A percentile compares a stretch with the other conserved stretches of the same genome.
phyloP scores from a whole-genome alignment of 768 basidiomycete genomes.

The Coprinellus micaceus region DNA sequence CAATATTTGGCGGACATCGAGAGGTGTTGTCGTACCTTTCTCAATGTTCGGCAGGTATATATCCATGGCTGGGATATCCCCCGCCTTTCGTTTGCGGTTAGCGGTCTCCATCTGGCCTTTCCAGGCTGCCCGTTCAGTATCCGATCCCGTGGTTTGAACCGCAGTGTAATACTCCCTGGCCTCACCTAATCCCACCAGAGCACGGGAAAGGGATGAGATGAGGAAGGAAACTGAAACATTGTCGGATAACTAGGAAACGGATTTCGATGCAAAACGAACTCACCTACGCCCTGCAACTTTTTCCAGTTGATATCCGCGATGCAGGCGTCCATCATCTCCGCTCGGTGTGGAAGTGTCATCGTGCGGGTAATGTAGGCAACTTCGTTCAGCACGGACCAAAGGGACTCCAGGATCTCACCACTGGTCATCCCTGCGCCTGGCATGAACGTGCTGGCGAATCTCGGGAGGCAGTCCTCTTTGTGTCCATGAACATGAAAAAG shows the following conservation, averaged over 20 bases:
- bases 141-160: background rate
- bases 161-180: background rate
- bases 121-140: background rate
- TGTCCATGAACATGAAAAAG: constrained; percentile 25
- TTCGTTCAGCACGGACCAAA: constrained; percentile 16
- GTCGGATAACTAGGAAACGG: background rate
- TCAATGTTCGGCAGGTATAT: background rate
- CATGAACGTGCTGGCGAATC: constrained; percentile 16
- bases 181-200: background rate
- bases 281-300: constrained; percentile 19
- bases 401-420: constrained; percentile 17
- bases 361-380: constrained; percentile 3
- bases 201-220: background rate
- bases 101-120: background rate
- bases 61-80: no score
- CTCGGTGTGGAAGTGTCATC: constrained; percentile 10
- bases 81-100: no score
- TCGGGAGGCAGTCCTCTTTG: constrained; percentile 17
- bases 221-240: background rate
- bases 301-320: constrained; percentile 22
- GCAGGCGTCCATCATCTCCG: constrained; percentile 21
- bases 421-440: constrained; percentile 1
- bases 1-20: background rate
- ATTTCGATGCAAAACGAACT: background rate
- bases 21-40: background rate